These are phyloP conservation scores for Corymbia maculata DNA, from an alignment of 345 rosid genomes.

Conservation along the genomic window DNA sequence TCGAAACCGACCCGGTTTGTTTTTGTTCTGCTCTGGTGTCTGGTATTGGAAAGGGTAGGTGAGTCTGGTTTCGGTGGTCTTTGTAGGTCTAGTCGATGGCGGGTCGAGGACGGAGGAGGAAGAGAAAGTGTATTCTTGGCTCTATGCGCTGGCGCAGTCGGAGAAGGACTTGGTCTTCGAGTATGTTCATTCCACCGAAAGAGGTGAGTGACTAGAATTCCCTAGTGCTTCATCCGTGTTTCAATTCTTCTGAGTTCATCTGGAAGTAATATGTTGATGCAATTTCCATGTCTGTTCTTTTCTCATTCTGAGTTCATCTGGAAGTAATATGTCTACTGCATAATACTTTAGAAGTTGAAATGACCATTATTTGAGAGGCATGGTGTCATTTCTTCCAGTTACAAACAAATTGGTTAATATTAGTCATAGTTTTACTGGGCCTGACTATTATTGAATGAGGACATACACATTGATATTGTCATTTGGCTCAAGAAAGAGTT, in stretches of 20 bases:
- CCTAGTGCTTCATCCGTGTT: background rate
- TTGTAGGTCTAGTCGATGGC: slow-evolving; percentile 38
- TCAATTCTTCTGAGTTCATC: background rate
- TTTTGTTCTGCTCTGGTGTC: background rate
- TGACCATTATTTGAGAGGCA: background rate
- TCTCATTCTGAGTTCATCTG: background rate
- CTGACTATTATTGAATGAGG: background rate
- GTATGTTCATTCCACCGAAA: slow-evolving; percentile 66
- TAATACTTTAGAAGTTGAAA: background rate
- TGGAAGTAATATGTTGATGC: background rate
- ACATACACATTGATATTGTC: background rate
- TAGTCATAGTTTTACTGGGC: background rate
- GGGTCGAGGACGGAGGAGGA: slow-evolving; percentile 51
- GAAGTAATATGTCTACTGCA: background rate
- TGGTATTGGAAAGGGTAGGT: background rate
- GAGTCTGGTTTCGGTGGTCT: background rate
- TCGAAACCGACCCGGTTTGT: background rate
- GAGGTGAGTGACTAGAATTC: slow-evolving; percentile 21
- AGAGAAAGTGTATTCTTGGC: slow-evolving; percentile 60
- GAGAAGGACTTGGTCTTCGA: slow-evolving; percentile 46
- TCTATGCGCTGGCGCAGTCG: slow-evolving; percentile 43
- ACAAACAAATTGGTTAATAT: background rate
- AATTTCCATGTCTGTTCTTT: background rate
- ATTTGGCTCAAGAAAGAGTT: background rate
- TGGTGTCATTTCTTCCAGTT: background rate